Conservation (phyloP, 1,284 basidiomycete species). For the Pyrrhoderma noxium region DNA sequence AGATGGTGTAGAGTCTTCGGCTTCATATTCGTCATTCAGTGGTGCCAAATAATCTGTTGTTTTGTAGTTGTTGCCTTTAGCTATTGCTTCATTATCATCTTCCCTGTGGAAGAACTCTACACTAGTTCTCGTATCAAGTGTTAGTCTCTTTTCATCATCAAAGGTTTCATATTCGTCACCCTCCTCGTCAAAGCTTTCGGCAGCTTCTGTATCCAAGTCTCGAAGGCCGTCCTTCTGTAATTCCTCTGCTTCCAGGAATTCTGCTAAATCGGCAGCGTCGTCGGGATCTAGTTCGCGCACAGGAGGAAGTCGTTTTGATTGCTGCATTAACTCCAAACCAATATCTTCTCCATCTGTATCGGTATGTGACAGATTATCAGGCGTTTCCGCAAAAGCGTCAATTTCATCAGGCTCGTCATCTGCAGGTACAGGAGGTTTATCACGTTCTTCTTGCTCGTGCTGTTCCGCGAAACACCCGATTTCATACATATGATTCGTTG, state of each 20-base stretch:
- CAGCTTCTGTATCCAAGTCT: constrained; percentile 33
- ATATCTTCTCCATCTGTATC: constrained; percentile 22
- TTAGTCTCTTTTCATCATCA: not conserved
- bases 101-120: constrained; percentile 18
- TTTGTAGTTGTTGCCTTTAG: constrained; percentile 8
- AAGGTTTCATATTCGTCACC: constrained; percentile 4
- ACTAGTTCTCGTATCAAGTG: constrained; percentile 15
- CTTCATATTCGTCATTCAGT: not conserved
- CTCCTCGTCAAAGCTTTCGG: constrained; percentile 18
- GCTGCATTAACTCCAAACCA: constrained; percentile 21
- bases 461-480: constrained; percentile 40
- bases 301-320: constrained; percentile 31
- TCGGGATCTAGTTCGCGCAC: constrained; percentile 38
- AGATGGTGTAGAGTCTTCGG: not conserved
- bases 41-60: not conserved
- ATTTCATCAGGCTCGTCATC: constrained; percentile 34
- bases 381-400: constrained; percentile 33
- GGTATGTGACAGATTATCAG: constrained; percentile 26
- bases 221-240: constrained; percentile 41
- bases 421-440: constrained; percentile 22
- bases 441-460: constrained; percentile 20
- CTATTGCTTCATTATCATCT: constrained; percentile 21
- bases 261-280: constrained; percentile 50
- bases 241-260: constrained; percentile 59
- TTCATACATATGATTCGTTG: constrained; percentile 31